Percentiles rank a stretch among this genome's conserved stretches.
Evolutionary conservation across 192 early-diverging fungal species (phyloP).

Genomic region (Phlyctochytrium planicorne): DNA sequence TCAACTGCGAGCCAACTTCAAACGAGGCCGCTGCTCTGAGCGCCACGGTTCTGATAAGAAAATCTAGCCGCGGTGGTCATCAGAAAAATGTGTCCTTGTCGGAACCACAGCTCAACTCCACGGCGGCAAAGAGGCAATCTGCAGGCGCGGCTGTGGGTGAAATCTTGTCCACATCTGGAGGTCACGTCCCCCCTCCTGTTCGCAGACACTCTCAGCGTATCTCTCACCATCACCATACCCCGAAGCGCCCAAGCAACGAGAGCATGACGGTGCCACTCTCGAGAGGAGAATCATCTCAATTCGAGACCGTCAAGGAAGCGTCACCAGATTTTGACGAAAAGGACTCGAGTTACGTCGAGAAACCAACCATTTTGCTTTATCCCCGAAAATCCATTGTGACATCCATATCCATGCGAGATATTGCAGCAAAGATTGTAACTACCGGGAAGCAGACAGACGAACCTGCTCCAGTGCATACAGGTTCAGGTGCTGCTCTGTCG

Average conservation of each 20-base stretch:
- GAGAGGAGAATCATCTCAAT: not conserved
- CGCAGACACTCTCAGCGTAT: not conserved
- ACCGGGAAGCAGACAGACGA: not conserved
- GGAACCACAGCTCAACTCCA: not conserved
- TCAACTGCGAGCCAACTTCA: not conserved
- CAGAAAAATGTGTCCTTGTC: not conserved
- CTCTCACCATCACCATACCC: not conserved
- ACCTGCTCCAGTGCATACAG: not conserved
- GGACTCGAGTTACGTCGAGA: slow-evolving; percentile 34
- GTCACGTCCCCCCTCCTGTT: not conserved
- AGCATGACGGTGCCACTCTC: not conserved
- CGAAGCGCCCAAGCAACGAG: not conserved
- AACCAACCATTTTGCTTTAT: slow-evolving; percentile 43
- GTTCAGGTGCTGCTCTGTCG: not conserved
- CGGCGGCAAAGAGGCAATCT: too few relatives aligned
- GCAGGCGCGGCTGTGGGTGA: not conserved
- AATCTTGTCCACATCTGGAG: not conserved
- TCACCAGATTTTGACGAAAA: not conserved
- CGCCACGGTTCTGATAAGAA: too few relatives aligned
- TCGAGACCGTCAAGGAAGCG: not conserved
- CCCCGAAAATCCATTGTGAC: slow-evolving; percentile 44
- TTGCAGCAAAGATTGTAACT: not conserved
- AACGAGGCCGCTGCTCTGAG: too few relatives aligned
- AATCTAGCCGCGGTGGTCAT: not conserved
- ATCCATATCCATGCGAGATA: slow-evolving; percentile 11